Evolutionary conservation across 352 stramenopile genomes (phyloP), one percentile per base, ranked within the genome.

Genomic region (Lagenidium giganteum): DNA sequence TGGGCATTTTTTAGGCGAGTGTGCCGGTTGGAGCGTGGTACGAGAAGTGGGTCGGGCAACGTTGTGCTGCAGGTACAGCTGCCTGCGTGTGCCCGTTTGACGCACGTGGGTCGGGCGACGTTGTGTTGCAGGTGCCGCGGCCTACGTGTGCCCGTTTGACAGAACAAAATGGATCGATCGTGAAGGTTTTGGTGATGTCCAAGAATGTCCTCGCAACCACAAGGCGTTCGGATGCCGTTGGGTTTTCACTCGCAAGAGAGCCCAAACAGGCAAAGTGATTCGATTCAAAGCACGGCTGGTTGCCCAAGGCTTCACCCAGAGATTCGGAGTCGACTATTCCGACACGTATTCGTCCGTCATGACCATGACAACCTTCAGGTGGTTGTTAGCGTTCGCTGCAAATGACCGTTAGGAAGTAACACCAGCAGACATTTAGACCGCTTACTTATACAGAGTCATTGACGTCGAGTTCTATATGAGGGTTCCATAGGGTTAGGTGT

Each of bases 261-360:
- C 34, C 23, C 38, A 47, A 35, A 41, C 23, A 24, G 45, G 45
- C 8, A 46, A 41, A 18, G 25, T 54, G 5, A 14, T 18, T 20
- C 47, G 37, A 6, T 54, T 43, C 38, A 54, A 54, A 11, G 38
- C 30, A 24, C 38, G 47, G 12, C 38, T 54, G 12, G 47, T 54
- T 1, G 47, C 47, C 26, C 29, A 54, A 43, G 47, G 47, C 30
- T 55, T 55, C 32, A 55, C 38, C 14, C 39, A 55, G 18, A 13
- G 29, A 26, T 47, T 42, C 25, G 47, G 47, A 16, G 47, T 47
- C 13, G 47, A 54, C 30, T 54, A 54, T 28, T 47, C 29, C 29
- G 47, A 54, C 47, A 55, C 47, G 47, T 55, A 55, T 16, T 55
- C 39, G 39, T 38, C 47, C 14, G 47, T 49, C 47, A 55, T 49